Percentiles rank a stretch among this genome's conserved stretches.
Evolutionary conservation across 176 grass and related monocot genomes (phyloP).

Genomic region (Guadua angustifolia): DNA sequence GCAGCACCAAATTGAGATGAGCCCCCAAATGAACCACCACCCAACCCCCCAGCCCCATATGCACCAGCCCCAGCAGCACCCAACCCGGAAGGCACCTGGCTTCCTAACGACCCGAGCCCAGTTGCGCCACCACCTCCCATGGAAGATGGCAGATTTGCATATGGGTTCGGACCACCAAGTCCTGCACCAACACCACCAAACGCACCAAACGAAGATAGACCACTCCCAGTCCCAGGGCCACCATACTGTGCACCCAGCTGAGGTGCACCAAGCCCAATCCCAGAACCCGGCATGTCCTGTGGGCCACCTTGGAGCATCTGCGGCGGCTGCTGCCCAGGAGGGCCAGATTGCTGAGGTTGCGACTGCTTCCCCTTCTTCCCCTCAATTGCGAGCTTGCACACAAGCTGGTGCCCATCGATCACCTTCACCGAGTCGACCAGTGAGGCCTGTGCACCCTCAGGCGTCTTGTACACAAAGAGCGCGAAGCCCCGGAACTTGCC

Average conservation of each 20-base stretch:
- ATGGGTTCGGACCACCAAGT: conserved; percentile 56
- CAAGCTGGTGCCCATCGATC: conserved; percentile 82
- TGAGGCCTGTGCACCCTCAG: conserved; percentile 72
- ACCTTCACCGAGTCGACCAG: conserved; percentile 78
- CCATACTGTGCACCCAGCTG: conserved; percentile 64
- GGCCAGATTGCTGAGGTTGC: conserved; percentile 50
- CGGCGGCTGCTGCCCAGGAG: conserved; percentile 39
- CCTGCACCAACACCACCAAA: conserved; percentile 51
- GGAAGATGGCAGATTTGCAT: conserved; percentile 60
- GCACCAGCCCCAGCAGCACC: conserved; percentile 50
- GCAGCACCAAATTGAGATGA: conserved; percentile 63
- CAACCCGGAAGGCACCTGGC: conserved; percentile 53
- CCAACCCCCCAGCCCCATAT: conserved; percentile 55
- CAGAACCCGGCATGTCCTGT: conserved; percentile 53
- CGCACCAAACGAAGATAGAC: conserved; percentile 51
- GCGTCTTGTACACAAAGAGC: conserved; percentile 95
- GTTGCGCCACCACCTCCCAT: conserved; percentile 59
- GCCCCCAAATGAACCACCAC: conserved; percentile 62
- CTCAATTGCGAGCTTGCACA: conserved; percentile 93
- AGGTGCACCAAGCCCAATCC: conserved; percentile 51
- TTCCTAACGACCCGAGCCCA: conserved; percentile 58
- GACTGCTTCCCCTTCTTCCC: conserved; percentile 88
- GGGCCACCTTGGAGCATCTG: conserved; percentile 60
- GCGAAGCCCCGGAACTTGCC: conserved; percentile 92
- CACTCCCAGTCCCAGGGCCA: conserved; percentile 70